Percentiles rank a stretch among this genome's conserved stretches.
Evolutionary conservation across 78 protist genomes (phyloP).

Genomic region (Dictyostelium discoideum): dicty_2.7 NC_007088.5:7732501-7733000

Average conservation of each 20-base stretch:
- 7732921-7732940: constrained; percentile 14
- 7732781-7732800: constrained; percentile 27
- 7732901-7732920: neutral
- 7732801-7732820: constrained; percentile 1
- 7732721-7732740: neutral
- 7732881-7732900: neutral
- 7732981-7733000: constrained; percentile 10
- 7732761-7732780: neutral
- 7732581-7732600: neutral
- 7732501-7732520: too few species aligned
- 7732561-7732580: too few species aligned
- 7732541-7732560: neutral
- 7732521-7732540: neutral
- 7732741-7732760: neutral
- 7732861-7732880: constrained; percentile 1
- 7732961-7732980: constrained; percentile 17
- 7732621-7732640: neutral
- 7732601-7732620: neutral
- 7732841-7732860: constrained; percentile 6
- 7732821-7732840: constrained; percentile 16
- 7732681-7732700: constrained; percentile 7
- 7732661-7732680: constrained; percentile 44
- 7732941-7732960: constrained; percentile 15
- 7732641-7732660: neutral
- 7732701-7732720: neutral